Percentiles rank a stretch among this genome's conserved stretches.
These are phyloP conservation scores for Nothophaeocryptopus gaeumannii DNA, from an alignment of 2,329 filamentous ascomycete genomes.

Conservation along the genomic window DNA sequence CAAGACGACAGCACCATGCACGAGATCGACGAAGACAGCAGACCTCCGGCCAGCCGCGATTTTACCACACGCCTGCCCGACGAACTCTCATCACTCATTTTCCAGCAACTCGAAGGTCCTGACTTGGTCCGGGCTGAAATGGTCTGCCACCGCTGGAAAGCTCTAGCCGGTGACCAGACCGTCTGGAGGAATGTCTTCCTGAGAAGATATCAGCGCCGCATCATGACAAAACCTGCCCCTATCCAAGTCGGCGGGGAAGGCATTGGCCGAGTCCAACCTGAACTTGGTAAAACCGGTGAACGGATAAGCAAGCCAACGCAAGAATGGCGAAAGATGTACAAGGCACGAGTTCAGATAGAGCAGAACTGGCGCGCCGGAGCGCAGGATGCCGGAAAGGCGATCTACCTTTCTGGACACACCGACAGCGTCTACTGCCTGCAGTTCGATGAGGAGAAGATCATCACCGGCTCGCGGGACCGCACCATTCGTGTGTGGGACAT, in stretches of 20 bases:
- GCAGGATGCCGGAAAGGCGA: conserved; percentile 67
- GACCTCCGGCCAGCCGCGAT: conserved; percentile 16
- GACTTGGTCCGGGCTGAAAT: conserved; percentile 55
- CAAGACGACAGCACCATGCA: neutral
- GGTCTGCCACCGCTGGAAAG: conserved; percentile 58
- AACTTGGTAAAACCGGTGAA: too few species aligned
- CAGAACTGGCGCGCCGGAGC: conserved; percentile 68
- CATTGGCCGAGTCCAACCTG: conserved; percentile 39
- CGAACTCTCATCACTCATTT: conserved; percentile 58
- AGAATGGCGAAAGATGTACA: conserved; percentile 84
- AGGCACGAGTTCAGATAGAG: conserved; percentile 71
- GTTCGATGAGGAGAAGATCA: conserved; percentile 97
- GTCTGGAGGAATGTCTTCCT: conserved; percentile 65
- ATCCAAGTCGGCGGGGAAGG: conserved; percentile 52
- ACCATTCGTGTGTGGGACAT: conserved; percentile 97
- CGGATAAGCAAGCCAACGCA: conserved; percentile 53
- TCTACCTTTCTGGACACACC: conserved; percentile 88
- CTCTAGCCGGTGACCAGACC: conserved; percentile 54
- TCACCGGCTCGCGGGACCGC: conserved; percentile 91
- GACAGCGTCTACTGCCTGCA: conserved; percentile 98
- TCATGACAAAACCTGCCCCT: conserved; percentile 45
- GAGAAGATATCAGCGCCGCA: conserved; percentile 49
- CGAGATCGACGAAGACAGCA: neutral
- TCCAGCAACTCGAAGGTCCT: conserved; percentile 58
- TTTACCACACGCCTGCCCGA: conserved; percentile 52